Evolutionary conservation across 345 rosid species (phyloP).

Genomic region (Gossypium bickii): DNA sequence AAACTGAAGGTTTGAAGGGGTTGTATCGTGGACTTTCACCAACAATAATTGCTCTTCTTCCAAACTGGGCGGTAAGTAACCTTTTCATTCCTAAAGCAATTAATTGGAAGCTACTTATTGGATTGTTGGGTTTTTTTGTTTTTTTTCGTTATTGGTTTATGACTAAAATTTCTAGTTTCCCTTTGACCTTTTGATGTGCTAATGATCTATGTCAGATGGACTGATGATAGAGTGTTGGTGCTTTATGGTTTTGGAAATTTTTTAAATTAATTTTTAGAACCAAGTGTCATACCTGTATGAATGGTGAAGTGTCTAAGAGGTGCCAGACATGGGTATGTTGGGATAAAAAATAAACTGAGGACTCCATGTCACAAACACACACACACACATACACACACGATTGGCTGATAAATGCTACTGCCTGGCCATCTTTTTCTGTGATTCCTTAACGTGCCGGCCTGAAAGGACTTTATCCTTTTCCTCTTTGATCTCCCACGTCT

Average conservation of each 20-base stretch:
- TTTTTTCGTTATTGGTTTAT: neutral
- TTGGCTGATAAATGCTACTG: constrained; percentile 5
- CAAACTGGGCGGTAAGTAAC: constrained; percentile 91
- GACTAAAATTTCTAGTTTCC: neutral
- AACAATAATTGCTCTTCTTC: constrained; percentile 83
- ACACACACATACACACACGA: too few species aligned
- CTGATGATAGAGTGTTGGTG: neutral
- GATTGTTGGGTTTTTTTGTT: neutral
- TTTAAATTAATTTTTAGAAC: neutral
- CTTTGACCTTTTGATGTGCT: neutral
- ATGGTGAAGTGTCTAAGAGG: neutral
- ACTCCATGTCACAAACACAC: neutral
- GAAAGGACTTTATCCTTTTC: neutral
- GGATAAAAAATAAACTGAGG: neutral
- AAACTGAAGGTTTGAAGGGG: constrained; percentile 72
- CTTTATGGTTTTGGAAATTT: neutral
- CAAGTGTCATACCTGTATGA: neutral
- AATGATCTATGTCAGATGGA: neutral
- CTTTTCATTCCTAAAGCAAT: neutral
- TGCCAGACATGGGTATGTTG: neutral
- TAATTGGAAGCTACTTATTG: neutral
- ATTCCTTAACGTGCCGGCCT: neutral
- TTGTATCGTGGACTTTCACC: constrained; percentile 95
- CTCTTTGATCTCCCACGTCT: neutral
- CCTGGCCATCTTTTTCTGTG: neutral